Evolutionary conservation across 139 green algal species (phyloP).

Genomic region (Gonium pectorale): DNA sequence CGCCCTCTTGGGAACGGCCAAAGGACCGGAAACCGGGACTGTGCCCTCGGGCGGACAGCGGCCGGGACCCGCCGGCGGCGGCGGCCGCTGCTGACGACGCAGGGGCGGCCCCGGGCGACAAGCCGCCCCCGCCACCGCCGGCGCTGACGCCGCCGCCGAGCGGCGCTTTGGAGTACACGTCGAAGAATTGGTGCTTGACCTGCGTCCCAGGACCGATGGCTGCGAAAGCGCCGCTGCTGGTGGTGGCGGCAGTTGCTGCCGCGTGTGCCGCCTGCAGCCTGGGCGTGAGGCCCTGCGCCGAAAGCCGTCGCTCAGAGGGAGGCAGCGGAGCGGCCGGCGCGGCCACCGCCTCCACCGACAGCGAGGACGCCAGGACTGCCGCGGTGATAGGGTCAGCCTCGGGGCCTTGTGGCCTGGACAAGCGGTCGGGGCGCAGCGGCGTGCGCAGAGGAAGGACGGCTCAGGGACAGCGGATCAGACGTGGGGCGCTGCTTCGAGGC

Average conservation of each 20-base stretch:
- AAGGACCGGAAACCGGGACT: background rate
- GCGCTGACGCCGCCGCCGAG: background rate
- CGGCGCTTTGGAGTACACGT: background rate
- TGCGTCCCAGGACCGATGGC: background rate
- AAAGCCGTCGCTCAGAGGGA: too few species aligned
- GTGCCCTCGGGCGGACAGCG: background rate
- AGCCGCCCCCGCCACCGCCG: background rate
- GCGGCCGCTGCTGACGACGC: background rate
- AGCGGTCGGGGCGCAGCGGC: too few species aligned
- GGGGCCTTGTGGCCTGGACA: constrained; percentile 26
- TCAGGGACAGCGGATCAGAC: too few species aligned
- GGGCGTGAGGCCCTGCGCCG: too few species aligned
- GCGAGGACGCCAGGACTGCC: constrained; percentile 31
- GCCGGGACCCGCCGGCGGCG: background rate
- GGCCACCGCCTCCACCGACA: background rate
- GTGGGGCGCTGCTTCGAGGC: too few species aligned
- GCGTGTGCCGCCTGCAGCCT: background rate
- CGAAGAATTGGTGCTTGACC: constrained; percentile 35
- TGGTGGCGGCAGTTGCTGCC: background rate
- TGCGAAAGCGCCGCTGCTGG: background rate
- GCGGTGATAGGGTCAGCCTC: constrained; percentile 32
- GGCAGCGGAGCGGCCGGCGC: too few species aligned
- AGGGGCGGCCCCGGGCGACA: too few species aligned
- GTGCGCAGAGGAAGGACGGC: too few species aligned
- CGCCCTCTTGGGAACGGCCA: background rate